Evolutionary conservation across 306 rosid species (phyloP), one percentile per base, ranked within the genome.

Genomic region (Citrullus amarus): DNA sequence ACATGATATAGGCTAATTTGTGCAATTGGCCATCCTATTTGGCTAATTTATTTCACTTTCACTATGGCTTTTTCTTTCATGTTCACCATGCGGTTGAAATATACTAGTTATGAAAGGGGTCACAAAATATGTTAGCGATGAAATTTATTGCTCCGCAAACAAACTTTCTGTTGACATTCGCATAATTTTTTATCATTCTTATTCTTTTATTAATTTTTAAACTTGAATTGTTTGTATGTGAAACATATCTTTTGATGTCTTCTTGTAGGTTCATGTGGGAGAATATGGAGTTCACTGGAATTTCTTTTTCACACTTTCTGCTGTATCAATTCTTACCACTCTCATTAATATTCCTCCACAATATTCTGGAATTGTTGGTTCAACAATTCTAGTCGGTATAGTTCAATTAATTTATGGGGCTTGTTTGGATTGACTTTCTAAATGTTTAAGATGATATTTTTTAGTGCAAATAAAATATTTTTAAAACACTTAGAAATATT

Each of bases 241-340:
- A 72, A 67, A 62, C 77, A 77, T 14, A 76, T 56, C 57, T 69
- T 8, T 14, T 76, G 70, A 68, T 77, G 73, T 20, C 61, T 78
- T 79, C 80, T 56, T 79, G 4, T 85, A 95, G 97, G 90, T 88
- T 79, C 99, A 95, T 77, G 90, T 86, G 56, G 90, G 91, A 56
- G 99, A 95, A 86, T 95, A 95, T 84, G 99, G 99, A 48, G 93
- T 91, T 41, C 97, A 92, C 88, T 92, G 99, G 99, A 95, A 92
- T 84, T 92, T 92, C 87, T 95, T 95, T 85, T 95, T 95, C 84
- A 95, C 97, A 62, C 96, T 95, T 80, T 91, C 97, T 80, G 90
- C 93, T 51, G 84, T 92, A 83, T 88, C 99, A 48, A 79, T 91
- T 81, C 93, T 91, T 81, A 83, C 96, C 25, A 88, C 93, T 68